phyloP scores from a whole-genome alignment of 179 eudicot genomes.

The Actinidia chinensis region DNA sequence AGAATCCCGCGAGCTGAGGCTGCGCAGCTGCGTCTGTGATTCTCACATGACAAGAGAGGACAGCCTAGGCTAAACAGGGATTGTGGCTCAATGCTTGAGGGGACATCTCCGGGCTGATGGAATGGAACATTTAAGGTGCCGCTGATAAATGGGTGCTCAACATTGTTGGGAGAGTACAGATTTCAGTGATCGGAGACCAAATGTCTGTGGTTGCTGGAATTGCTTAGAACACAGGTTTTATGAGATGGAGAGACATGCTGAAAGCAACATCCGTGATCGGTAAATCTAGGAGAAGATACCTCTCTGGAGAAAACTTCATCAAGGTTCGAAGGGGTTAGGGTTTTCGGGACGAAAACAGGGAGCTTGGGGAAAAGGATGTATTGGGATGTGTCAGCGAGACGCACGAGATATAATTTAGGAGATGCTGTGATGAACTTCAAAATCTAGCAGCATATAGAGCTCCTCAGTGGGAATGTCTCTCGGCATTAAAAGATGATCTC shows the following conservation, averaged over 20 bases:
- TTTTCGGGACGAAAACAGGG: conserved; percentile 8
- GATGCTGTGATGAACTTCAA: conserved; percentile 40
- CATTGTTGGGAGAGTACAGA: conserved; percentile 16
- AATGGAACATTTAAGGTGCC: conserved; percentile 43
- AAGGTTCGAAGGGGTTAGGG: conserved; percentile 17
- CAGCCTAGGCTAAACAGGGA: conserved; percentile 38
- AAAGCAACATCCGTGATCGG: conserved; percentile 15
- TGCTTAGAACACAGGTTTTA: conserved; percentile 13
- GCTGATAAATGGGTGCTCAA: conserved; percentile 24
- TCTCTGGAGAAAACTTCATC: conserved; percentile 17
- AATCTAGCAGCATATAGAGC: conserved; percentile 32
- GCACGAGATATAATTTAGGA: conserved; percentile 30
- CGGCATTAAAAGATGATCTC: conserved; percentile 48
- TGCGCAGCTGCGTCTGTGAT: conserved; percentile 42
- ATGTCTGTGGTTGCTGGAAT: conserved; percentile 19
- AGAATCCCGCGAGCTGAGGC: conserved; percentile 48
- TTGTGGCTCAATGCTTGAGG: conserved; percentile 42
- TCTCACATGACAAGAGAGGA: conserved; percentile 35
- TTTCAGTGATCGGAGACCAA: conserved; percentile 11
- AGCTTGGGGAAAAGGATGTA: not conserved
- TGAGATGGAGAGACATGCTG: conserved; percentile 10
- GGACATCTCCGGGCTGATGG: conserved; percentile 38
- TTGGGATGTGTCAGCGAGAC: no score
- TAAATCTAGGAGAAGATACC: conserved; percentile 12
- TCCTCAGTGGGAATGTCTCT: conserved; percentile 43